These are phyloP conservation scores for Scenedesmus sp. DNA, from an alignment of 163 green algal genomes.

Conservation along the genomic window DNA sequence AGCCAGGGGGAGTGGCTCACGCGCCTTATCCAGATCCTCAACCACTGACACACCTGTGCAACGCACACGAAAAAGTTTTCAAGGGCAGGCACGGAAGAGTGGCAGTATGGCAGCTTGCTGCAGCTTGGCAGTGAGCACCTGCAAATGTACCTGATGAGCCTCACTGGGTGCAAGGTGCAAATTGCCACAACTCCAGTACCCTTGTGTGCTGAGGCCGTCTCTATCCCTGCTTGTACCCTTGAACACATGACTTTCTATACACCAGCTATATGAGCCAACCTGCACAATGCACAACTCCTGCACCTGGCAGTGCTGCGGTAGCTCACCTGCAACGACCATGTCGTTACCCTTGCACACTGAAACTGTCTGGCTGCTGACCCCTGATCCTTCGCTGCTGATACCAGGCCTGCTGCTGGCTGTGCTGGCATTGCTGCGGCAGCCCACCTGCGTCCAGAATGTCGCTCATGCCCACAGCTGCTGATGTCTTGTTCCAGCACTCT, in stretches of 20 bases:
- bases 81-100: too few relatives aligned
- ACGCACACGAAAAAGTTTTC: too few relatives aligned
- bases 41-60: constrained; percentile 47
- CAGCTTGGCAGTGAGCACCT: not conserved
- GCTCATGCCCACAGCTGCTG: constrained; percentile 67
- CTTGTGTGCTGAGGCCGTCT: too few relatives aligned
- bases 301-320: too few relatives aligned
- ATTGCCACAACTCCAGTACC: too few relatives aligned
- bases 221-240: not conserved
- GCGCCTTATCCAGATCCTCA: constrained; percentile 81
- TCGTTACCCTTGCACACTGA: too few relatives aligned
- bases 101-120: not conserved
- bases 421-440: not conserved
- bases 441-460: constrained; percentile 76
- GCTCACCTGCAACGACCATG: too few relatives aligned
- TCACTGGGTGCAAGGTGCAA: too few relatives aligned
- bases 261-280: not conserved
- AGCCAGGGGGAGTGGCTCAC: constrained; percentile 88
- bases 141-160: too few relatives aligned
- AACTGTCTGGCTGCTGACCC: too few relatives aligned
- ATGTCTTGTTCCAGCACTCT: constrained; percentile 59
- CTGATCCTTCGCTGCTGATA: too few relatives aligned
- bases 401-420: too few relatives aligned
- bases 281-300: not conserved
- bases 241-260: not conserved